Conservation (phyloP, 2,329 filamentous ascomycete species). For the Cladorrhinum sp. region DNA sequence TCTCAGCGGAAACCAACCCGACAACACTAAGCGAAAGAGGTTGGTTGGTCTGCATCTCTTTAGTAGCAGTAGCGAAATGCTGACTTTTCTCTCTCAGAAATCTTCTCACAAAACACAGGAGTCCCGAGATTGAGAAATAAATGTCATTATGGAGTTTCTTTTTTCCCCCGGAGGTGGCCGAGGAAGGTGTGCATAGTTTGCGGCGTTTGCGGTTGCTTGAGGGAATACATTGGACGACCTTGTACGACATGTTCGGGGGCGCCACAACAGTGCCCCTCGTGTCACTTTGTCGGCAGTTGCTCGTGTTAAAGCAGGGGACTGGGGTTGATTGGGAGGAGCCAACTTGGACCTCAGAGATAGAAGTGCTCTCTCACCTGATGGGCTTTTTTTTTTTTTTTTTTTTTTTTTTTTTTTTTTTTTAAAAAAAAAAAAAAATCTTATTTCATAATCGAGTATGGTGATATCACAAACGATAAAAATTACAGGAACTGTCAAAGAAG, state of each 20-base stretch:
- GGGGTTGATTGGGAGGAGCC: too few species aligned
- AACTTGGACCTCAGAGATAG: too few species aligned
- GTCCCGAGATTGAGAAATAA: not conserved
- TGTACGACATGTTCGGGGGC: not conserved
- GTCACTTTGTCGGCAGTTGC: not conserved
- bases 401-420: too few species aligned
- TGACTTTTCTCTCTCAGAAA: slow-evolving; percentile 7
- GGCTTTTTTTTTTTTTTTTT: too few species aligned
- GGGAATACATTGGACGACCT: not conserved
- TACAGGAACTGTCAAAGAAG: too few species aligned
- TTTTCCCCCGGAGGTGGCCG: not conserved
- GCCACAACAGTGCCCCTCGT: not conserved
- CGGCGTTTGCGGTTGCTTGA: not conserved
- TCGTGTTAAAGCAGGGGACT: not conserved
- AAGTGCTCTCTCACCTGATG: too few species aligned
- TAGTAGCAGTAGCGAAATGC: not conserved
- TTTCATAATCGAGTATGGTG: too few species aligned
- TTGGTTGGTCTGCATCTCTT: not conserved
- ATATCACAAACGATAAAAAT: too few species aligned
- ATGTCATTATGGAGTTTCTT: not conserved
- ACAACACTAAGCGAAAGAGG: slow-evolving; percentile 32
- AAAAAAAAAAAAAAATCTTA: too few species aligned
- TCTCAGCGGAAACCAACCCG: slow-evolving; percentile 39
- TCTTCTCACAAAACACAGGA: slow-evolving; percentile 2
- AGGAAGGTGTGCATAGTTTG: not conserved